A percentile compares a stretch with the other conserved stretches of the same genome.
Evolutionary conservation across 805 yeast genomes (phyloP).

Genomic region (Pichia scutulata): DNA sequence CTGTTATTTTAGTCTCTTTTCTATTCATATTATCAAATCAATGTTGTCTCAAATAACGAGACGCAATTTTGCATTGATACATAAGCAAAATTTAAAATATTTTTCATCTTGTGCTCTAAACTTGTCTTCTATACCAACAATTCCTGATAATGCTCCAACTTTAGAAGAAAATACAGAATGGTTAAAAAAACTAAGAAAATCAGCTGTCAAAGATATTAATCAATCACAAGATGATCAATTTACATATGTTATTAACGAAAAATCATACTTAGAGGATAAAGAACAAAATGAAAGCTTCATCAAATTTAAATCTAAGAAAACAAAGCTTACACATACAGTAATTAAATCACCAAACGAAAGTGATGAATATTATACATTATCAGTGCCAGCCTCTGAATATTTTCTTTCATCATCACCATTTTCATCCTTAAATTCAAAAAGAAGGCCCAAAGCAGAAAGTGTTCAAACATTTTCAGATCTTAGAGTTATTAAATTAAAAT

Average conservation of each 20-base stretch:
- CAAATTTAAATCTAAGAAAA: slow-evolving; percentile 10
- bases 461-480: slow-evolving; percentile 51
- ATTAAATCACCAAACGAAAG: slow-evolving; percentile 11
- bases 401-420: slow-evolving; percentile 33
- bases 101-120: neutral
- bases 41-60: neutral
- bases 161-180: slow-evolving; percentile 27
- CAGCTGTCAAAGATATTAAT: neutral
- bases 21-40: neutral
- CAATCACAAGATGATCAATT: neutral
- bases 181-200: slow-evolving; percentile 17
- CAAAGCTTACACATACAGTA: slow-evolving; percentile 11
- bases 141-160: slow-evolving; percentile 33
- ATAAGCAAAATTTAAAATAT: neutral
- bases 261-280: slow-evolving; percentile 17
- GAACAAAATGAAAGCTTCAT: slow-evolving; percentile 13
- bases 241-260: slow-evolving; percentile 17
- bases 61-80: neutral
- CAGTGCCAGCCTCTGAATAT: slow-evolving; percentile 26
- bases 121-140: neutral
- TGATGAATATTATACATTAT: slow-evolving; percentile 21
- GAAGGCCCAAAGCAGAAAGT: slow-evolving; percentile 38
- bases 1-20: no score
- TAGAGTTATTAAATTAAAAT: slow-evolving; percentile 52
- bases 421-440: slow-evolving; percentile 27